Percentiles rank a stretch among this genome's conserved stretches.
Evolutionary conservation across 1,284 basidiomycete genomes (phyloP).

Genomic region (Moesziomyces globuligerus): DNA sequence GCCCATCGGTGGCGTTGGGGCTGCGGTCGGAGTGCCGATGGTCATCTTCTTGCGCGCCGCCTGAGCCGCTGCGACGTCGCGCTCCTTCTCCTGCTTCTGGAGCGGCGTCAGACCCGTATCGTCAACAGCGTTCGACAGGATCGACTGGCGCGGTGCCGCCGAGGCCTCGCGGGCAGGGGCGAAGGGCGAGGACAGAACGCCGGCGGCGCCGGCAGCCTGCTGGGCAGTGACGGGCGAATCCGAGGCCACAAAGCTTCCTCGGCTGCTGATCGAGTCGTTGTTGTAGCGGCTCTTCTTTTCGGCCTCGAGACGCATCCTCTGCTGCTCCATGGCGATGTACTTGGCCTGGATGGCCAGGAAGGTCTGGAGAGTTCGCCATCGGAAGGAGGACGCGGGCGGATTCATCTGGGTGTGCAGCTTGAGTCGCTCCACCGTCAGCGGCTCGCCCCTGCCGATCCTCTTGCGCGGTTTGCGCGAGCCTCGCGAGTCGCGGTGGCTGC

Average conservation of each 20-base stretch:
- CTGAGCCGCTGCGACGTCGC: conserved; percentile 48
- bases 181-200: conserved; percentile 26
- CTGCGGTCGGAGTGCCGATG: background rate
- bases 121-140: conserved; percentile 21
- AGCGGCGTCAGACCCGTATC: conserved; percentile 31
- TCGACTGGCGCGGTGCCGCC: conserved; percentile 15
- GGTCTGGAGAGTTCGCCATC: conserved; percentile 70
- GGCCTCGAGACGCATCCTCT: conserved; percentile 42
- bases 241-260: conserved; percentile 17
- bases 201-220: conserved; percentile 23
- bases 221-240: conserved; percentile 15
- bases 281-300: conserved; percentile 24
- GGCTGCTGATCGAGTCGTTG: conserved; percentile 29
- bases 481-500: conserved; percentile 36
- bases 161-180: conserved; percentile 40
- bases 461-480: conserved; percentile 72
- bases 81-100: conserved; percentile 50
- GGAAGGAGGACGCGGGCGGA: conserved; percentile 71
- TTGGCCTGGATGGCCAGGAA: conserved; percentile 71
- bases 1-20: conserved; percentile 20
- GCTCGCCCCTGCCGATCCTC: conserved; percentile 66
- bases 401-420: conserved; percentile 85
- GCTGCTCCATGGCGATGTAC: conserved; percentile 68
- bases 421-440: conserved; percentile 70
- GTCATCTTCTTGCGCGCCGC: conserved; percentile 49